phyloP scores from a whole-genome alignment of 2,329 filamentous ascomycete genomes.

The Diatrype stigma region DNA sequence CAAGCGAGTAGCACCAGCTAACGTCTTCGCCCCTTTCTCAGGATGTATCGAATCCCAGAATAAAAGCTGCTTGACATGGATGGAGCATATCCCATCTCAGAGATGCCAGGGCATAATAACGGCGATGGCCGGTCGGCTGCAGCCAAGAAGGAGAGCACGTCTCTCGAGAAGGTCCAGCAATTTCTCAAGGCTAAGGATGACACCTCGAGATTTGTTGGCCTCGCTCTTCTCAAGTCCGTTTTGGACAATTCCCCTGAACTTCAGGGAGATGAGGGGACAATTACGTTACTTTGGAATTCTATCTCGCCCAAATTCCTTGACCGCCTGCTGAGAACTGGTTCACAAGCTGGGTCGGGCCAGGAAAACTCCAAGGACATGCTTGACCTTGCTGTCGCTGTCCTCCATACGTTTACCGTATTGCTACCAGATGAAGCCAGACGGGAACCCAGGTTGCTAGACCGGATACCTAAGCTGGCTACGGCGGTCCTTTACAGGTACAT shows the following conservation, averaged over 20 bases:
- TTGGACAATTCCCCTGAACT: slow-evolving; percentile 57
- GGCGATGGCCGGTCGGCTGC: neutral
- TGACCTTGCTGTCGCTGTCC: slow-evolving; percentile 57
- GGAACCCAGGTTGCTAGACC: slow-evolving; percentile 43
- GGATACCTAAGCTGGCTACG: slow-evolving; percentile 50
- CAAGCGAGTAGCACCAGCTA: too few species aligned
- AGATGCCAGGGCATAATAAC: neutral
- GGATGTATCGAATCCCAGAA: neutral
- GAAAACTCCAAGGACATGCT: slow-evolving; percentile 56
- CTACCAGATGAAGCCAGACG: slow-evolving; percentile 45
- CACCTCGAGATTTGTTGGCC: slow-evolving; percentile 63
- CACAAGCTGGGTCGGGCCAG: slow-evolving; percentile 27
- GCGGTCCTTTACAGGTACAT: slow-evolving; percentile 51
- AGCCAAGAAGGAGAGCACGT: neutral
- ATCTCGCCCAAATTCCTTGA: slow-evolving; percentile 62
- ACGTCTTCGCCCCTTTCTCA: too few species aligned
- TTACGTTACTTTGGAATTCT: slow-evolving; percentile 53
- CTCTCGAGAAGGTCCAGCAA: slow-evolving; percentile 46
- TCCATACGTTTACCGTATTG: slow-evolving; percentile 58
- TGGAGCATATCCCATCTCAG: neutral
- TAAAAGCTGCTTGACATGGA: neutral
- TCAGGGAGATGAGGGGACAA: slow-evolving; percentile 39
- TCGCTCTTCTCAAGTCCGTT: slow-evolving; percentile 62
- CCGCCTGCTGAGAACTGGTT: slow-evolving; percentile 55
- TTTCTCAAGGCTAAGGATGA: slow-evolving; percentile 60